Base-by-base conservation (phyloP, 2,329 filamentous ascomycete genomes). In the Colletotrichum sp. region DNA sequence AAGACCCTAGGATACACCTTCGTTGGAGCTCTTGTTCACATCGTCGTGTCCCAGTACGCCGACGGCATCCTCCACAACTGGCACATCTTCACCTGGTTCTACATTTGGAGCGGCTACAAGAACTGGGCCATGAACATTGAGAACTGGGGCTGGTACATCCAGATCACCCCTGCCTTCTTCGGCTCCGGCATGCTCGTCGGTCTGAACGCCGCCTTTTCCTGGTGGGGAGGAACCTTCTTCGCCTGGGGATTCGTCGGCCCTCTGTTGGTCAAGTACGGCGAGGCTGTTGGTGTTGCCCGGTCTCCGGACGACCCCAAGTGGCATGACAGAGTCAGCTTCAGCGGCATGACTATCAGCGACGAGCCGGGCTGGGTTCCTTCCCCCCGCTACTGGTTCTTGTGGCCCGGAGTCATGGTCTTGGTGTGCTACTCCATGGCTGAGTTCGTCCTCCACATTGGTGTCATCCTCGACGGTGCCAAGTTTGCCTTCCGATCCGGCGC, bases 61-160 rank as follows among this genome's bases (percentile, higher is more conserved):
- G 82, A 87, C 7, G 90, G 90, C 13, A 89, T 92, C 66, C 82
- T 92, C 7, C 91, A 89, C 85, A 88, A 90, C 79, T 90, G 88
- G 88, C 87, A 88, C 75, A 80, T 87, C 71, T 88, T 88, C 75
- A 86, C 84, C 29, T 86, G 85, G 84, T 86, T 91, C 80, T 90
- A 85, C 79, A 86, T 88, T 76, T 90, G 89, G 89, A 83, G 86
- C 69, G 83, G 85, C 69, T 87, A 89, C 81, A 86, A 82, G 65
- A 89, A 87, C 76, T 79, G 80, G 18, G 88, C 88, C 2, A 82
- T 90, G 33, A 83, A 84, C 65, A 84, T 89, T 21, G 89, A 92
- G 81, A 91, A 88, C 82, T 92, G 90, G 90, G 89, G 89, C 18
- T 92, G 90, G 90, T 84, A 88, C 76, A 83, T 91, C 63, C 89